phyloP scores from a whole-genome alignment of 2,329 filamentous ascomycete genomes.

The Microsporum ferrugineum region DNA sequence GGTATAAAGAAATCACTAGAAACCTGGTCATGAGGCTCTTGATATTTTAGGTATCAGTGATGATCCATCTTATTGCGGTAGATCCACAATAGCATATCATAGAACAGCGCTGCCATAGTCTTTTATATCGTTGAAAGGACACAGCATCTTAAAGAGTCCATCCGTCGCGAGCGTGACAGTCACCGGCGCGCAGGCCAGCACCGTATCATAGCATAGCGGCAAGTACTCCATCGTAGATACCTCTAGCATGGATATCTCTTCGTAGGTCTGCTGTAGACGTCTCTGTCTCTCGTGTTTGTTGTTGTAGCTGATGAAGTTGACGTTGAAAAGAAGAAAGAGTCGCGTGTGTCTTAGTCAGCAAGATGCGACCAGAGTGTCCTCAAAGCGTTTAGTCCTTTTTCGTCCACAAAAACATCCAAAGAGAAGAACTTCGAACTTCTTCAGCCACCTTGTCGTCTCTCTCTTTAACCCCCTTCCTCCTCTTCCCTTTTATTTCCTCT shows the following conservation, averaged over 20 bases:
- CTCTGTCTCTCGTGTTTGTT: not conserved
- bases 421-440: constrained; percentile 8
- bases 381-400: constrained; percentile 11
- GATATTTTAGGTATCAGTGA: not conserved
- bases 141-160: too few species aligned
- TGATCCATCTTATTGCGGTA: not conserved
- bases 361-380: constrained; percentile 16
- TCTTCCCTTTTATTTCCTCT: constrained; percentile 18
- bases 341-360: constrained; percentile 6
- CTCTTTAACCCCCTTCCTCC: constrained; percentile 18
- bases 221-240: too few species aligned
- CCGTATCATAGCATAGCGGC: too few species aligned
- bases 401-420: constrained; percentile 1
- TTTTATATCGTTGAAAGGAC: too few species aligned
- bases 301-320: not conserved
- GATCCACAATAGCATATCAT: not conserved
- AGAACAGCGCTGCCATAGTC: not conserved
- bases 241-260: too few species aligned
- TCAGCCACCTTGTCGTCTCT: constrained; percentile 18
- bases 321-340: not conserved
- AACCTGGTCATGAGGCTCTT: not conserved
- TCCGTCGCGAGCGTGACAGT: too few species aligned
- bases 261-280: too few species aligned
- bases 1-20: not conserved
- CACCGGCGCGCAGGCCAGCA: too few species aligned